phyloP scores from a whole-genome alignment of 192 early-diverging fungal species.

The Diversispora epigaea region DNA sequence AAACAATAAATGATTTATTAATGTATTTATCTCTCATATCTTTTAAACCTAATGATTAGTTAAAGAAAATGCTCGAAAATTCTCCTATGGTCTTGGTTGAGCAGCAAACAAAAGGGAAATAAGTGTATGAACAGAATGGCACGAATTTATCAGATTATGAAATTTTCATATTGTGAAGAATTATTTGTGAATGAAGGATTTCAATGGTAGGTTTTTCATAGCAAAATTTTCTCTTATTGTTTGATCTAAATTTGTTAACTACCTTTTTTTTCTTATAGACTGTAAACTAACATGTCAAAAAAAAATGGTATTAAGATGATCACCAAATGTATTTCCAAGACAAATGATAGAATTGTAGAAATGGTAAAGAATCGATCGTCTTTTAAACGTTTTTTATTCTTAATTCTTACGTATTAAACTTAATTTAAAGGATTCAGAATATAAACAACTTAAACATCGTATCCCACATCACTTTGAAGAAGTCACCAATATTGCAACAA shows the following conservation, averaged over 20 bases:
- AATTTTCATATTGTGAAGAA: conserved; percentile 93
- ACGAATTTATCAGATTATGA: conserved; percentile 99
- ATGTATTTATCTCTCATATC: too few species aligned
- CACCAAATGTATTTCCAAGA: conserved; percentile 83
- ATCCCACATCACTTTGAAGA: conserved; percentile 96
- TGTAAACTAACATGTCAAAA: conserved; percentile 94
- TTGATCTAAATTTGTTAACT: neutral
- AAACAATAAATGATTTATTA: too few species aligned
- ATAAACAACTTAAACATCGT: conserved; percentile 77
- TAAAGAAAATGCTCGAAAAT: conserved; percentile 50
- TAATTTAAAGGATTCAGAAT: conserved; percentile 57
- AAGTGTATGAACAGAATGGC: conserved; percentile 88
- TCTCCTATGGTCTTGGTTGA: conserved; percentile 69
- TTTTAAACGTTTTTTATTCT: neutral
- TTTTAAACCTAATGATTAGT: too few species aligned
- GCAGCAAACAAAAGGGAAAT: conserved; percentile 76
- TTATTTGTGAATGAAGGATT: conserved; percentile 89
- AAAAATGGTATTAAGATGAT: conserved; percentile 86
- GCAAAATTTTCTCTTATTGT: neutral
- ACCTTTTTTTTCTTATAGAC: conserved; percentile 45
- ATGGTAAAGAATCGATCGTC: neutral
- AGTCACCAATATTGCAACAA: conserved; percentile 76
- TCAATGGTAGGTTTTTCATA: conserved; percentile 59
- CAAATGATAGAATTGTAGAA: conserved; percentile 55
- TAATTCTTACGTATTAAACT: neutral